A percentile compares a stretch with the other conserved stretches of the same genome.
Conservation (phyloP, 176 grass and related monocot genomes). For the Carex littledalei region DNA sequence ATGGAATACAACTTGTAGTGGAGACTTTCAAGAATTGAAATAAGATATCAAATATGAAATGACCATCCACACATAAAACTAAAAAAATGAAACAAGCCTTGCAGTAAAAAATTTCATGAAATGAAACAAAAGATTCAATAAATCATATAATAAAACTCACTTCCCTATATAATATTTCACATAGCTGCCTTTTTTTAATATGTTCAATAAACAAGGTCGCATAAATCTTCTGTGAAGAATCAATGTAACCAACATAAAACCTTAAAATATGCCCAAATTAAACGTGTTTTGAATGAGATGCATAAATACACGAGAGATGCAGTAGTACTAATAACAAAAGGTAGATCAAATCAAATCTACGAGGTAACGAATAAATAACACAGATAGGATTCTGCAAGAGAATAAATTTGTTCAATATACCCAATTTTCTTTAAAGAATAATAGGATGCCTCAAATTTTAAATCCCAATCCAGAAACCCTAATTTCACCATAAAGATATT, state of each 20-base stretch:
- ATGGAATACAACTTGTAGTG: not conserved
- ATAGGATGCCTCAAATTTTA: not conserved
- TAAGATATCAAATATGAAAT: not conserved
- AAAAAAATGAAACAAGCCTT: not conserved
- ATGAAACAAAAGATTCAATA: not conserved
- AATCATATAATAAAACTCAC: not conserved
- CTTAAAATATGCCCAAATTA: not conserved
- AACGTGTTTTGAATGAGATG: not conserved
- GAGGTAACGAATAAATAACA: not conserved
- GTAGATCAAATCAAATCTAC: conserved; percentile 18
- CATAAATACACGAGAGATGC: not conserved
- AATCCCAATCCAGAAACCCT: not conserved
- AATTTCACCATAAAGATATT: not conserved
- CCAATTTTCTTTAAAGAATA: not conserved
- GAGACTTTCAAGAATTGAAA: not conserved
- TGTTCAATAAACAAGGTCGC: not conserved
- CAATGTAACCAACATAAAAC: not conserved
- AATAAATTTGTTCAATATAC: not conserved
- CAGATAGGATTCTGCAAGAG: not conserved
- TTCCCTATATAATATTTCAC: not conserved
- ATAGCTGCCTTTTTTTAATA: not conserved
- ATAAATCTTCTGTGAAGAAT: not conserved
- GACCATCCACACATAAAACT: not conserved
- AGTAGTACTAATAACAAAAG: not conserved
- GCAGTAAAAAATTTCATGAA: not conserved